Conservation (phyloP, 768 basidiomycete species). For the Rhodotorula diobovata region DNA sequence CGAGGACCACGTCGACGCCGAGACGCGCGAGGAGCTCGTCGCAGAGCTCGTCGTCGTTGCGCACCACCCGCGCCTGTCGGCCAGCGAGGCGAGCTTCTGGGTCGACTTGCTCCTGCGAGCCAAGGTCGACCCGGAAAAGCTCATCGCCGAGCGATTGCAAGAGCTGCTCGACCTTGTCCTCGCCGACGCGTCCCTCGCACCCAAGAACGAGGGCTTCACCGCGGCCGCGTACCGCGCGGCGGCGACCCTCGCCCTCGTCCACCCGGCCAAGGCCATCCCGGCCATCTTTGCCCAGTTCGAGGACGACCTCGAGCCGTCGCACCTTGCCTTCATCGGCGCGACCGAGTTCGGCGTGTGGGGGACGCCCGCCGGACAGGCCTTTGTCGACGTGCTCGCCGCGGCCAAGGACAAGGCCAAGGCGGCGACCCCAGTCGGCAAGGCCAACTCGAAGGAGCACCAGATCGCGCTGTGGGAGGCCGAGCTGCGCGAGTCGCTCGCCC, state of each 20-base stretch:
- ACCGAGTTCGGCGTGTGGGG: constrained; percentile 77
- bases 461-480: constrained; percentile 95
- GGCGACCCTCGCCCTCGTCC: constrained; percentile 73
- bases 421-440: constrained; percentile 27
- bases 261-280: constrained; percentile 64
- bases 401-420: constrained; percentile 17
- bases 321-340: constrained; percentile 63
- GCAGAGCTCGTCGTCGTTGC: constrained; percentile 62
- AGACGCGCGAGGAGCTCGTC: constrained; percentile 53
- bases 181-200: constrained; percentile 32
- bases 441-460: constrained; percentile 64
- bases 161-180: constrained; percentile 31
- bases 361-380: constrained; percentile 75
- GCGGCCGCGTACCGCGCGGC: constrained; percentile 68
- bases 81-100: constrained; percentile 29
- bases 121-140: constrained; percentile 22
- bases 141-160: constrained; percentile 18
- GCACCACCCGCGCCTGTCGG: constrained; percentile 59
- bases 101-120: constrained; percentile 29
- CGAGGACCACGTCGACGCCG: constrained; percentile 51
- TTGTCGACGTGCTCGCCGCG: constrained; percentile 54
- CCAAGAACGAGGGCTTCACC: constrained; percentile 44
- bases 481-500: constrained; percentile 74
- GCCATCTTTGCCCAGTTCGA: constrained; percentile 64
- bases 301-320: constrained; percentile 59